Percentiles rank a stretch among this genome's conserved stretches.
Conservation (phyloP, 2,329 filamentous ascomycete genomes). For the Calycina marina region DNA sequence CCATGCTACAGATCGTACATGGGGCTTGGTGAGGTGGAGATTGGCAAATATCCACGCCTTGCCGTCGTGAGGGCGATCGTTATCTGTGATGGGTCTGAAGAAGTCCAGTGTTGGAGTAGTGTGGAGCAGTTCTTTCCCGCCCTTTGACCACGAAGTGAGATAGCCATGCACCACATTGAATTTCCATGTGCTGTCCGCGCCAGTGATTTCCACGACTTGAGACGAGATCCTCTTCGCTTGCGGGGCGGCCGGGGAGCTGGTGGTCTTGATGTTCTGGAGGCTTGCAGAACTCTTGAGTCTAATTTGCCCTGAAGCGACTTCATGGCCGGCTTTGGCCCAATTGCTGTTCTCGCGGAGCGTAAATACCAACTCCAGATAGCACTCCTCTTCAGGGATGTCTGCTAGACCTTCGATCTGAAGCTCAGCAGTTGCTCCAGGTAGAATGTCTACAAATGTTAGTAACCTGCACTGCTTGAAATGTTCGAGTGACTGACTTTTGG, state of each 20-base stretch:
- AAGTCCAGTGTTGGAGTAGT: neutral
- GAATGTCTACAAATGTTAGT: conserved; percentile 22
- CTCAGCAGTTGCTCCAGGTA: conserved; percentile 21
- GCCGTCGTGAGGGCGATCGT: conserved; percentile 31
- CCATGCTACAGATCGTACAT: conserved; percentile 25
- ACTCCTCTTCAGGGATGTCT: conserved; percentile 18
- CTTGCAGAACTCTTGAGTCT: conserved; percentile 19
- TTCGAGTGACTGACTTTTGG: conserved; percentile 24
- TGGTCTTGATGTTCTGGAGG: conserved; percentile 16
- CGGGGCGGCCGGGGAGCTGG: conserved; percentile 10
- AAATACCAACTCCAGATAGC: conserved; percentile 36
- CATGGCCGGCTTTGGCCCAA: conserved; percentile 38
- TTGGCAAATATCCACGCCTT: conserved; percentile 39
- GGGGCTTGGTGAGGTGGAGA: conserved; percentile 31
- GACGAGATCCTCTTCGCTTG: conserved; percentile 17
- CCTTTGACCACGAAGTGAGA: conserved; percentile 28
- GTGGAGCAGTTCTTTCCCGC: conserved; percentile 23
- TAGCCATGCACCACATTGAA: conserved; percentile 30
- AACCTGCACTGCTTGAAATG: too few relatives aligned
- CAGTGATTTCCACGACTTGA: conserved; percentile 10
- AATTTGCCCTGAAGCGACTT: conserved; percentile 37
- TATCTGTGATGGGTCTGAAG: conserved; percentile 3
- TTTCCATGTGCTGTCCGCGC: conserved; percentile 23
- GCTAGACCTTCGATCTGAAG: conserved; percentile 10
- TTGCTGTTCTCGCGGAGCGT: conserved; percentile 26